Conservation (phyloP, 2,329 filamentous ascomycete genomes). For the Pseudocercospora pini-densiflorae region DNA sequence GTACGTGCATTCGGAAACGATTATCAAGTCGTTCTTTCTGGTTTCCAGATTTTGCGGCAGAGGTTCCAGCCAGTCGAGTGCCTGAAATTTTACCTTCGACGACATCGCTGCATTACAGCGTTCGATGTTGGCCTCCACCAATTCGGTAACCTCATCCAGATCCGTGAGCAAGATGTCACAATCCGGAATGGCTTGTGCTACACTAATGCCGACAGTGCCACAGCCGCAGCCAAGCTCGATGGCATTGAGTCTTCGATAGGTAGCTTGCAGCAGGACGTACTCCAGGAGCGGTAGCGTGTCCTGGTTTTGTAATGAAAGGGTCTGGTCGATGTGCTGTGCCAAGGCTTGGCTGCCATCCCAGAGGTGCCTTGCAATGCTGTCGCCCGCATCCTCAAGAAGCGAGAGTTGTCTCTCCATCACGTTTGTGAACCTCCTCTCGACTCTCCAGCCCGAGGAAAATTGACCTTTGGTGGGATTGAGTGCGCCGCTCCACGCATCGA, state of each 20-base stretch:
- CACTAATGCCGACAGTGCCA: slow-evolving; percentile 69
- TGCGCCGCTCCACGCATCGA: slow-evolving; percentile 62
- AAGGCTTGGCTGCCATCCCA: slow-evolving; percentile 69
- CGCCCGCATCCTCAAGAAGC: slow-evolving; percentile 72
- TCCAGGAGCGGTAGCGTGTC: slow-evolving; percentile 43
- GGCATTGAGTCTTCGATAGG: slow-evolving; percentile 52
- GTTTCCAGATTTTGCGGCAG: slow-evolving; percentile 46
- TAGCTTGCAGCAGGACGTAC: slow-evolving; percentile 43
- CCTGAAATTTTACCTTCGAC: slow-evolving; percentile 52
- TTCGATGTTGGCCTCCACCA: slow-evolving; percentile 61
- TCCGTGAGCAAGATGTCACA: slow-evolving; percentile 67
- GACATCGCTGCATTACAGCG: slow-evolving; percentile 48
- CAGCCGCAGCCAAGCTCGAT: slow-evolving; percentile 72
- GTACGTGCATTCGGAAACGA: slow-evolving; percentile 75
- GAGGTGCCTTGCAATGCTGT: slow-evolving; percentile 73
- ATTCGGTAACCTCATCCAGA: slow-evolving; percentile 65
- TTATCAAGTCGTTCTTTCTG: slow-evolving; percentile 61
- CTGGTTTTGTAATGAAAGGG: slow-evolving; percentile 41
- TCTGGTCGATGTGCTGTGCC: slow-evolving; percentile 56
- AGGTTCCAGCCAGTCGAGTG: slow-evolving; percentile 67
- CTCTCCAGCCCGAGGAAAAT: slow-evolving; percentile 54
- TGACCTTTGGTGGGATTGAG: slow-evolving; percentile 45
- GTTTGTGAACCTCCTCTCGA: slow-evolving; percentile 60
- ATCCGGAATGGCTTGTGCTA: slow-evolving; percentile 58
- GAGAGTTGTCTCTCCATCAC: slow-evolving; percentile 46